Evolutionary conservation across 805 yeast species (phyloP).

Genomic region (Kodamaea kakaduensis): DNA sequence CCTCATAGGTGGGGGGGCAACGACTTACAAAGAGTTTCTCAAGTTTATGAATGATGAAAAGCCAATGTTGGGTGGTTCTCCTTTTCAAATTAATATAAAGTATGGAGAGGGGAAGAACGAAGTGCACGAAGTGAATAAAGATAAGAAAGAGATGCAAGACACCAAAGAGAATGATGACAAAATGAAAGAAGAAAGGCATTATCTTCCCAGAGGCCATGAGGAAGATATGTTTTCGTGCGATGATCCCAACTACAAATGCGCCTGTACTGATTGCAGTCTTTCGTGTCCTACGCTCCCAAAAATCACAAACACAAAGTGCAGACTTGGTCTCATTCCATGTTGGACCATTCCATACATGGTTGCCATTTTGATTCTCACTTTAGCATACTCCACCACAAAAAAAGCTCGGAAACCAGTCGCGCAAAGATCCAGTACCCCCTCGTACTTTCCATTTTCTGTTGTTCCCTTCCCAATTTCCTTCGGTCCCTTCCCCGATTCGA

Average conservation of each 20-base stretch:
- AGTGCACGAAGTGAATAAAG: no score
- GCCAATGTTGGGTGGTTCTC: slow-evolving; percentile 91
- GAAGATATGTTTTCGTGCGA: slow-evolving; percentile 50
- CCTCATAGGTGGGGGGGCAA: slow-evolving; percentile 95
- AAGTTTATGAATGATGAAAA: slow-evolving; percentile 93
- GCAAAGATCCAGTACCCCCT: no score
- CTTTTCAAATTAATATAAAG: slow-evolving; percentile 82
- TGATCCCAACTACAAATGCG: slow-evolving; percentile 66
- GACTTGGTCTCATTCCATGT: slow-evolving; percentile 64
- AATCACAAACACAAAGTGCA: slow-evolving; percentile 39
- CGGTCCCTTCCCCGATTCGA: no score
- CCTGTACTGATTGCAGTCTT: slow-evolving; percentile 84
- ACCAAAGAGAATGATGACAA: no score
- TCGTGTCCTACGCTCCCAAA: slow-evolving; percentile 71
- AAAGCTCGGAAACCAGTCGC: no score
- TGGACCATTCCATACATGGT: slow-evolving; percentile 39
- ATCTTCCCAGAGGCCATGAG: slow-evolving; percentile 14
- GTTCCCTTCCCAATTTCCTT: no score
- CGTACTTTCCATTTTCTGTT: no score
- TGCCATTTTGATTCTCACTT: no score
- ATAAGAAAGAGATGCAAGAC: no score
- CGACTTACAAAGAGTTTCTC: slow-evolving; percentile 62
- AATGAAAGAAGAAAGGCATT: background rate
- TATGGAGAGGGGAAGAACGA: no score
- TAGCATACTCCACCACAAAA: no score